Conservation (phyloP, 2,329 filamentous ascomycete species). For the Beauveria sp. region DNA sequence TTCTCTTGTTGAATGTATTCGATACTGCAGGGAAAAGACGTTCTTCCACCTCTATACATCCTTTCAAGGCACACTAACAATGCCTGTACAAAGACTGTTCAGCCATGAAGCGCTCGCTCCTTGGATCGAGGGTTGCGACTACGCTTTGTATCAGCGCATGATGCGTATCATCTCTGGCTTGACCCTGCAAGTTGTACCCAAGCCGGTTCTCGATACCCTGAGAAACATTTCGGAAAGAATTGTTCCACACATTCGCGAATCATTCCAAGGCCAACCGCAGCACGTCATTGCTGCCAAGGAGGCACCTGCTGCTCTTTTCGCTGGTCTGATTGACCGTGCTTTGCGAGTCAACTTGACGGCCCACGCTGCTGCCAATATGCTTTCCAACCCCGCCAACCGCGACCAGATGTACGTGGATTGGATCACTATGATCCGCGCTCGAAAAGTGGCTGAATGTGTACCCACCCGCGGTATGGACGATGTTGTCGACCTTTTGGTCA, state of each 20-base stretch:
- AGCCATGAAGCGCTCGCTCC: constrained; percentile 70
- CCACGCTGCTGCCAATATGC: constrained; percentile 87
- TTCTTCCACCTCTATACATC: constrained; percentile 93
- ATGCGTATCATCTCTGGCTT: constrained; percentile 85
- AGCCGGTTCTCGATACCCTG: constrained; percentile 77
- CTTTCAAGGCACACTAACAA: constrained; percentile 92
- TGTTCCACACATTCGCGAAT: constrained; percentile 72
- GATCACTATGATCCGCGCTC: constrained; percentile 57
- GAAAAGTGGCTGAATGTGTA: constrained; percentile 57
- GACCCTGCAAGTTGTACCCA: constrained; percentile 84
- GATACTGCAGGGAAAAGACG: constrained; percentile 93
- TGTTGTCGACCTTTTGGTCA: constrained; percentile 52
- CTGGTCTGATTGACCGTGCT: constrained; percentile 75
- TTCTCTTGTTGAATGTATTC: constrained; percentile 88
- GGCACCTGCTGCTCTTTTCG: constrained; percentile 81
- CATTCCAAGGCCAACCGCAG: constrained; percentile 75
- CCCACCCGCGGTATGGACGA: constrained; percentile 60
- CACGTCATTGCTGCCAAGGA: constrained; percentile 86
- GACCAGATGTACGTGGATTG: constrained; percentile 96
- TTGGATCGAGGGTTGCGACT: constrained; percentile 96
- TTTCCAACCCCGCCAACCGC: constrained; percentile 80
- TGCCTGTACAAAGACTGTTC: constrained; percentile 91
- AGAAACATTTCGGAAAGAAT: constrained; percentile 78
- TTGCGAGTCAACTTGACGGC: constrained; percentile 88
- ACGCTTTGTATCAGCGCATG: constrained; percentile 94